A percentile compares a stretch with the other conserved stretches of the same genome.
phyloP scores from a whole-genome alignment of 2,329 filamentous ascomycete genomes.

The Aspergillus hiratsukae region DNA sequence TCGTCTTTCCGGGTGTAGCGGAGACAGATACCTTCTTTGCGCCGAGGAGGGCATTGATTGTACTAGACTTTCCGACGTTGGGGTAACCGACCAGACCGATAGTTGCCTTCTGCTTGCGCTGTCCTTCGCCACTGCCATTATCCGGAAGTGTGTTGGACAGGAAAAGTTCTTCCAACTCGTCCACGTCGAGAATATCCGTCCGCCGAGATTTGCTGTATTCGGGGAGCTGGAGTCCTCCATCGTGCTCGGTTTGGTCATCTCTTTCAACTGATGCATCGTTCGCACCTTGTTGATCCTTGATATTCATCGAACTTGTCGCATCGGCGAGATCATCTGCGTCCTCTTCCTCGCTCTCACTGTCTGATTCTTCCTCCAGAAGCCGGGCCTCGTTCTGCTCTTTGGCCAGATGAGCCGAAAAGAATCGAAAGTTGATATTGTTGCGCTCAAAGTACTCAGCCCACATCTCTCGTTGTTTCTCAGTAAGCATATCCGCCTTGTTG shows the following conservation, averaged over 20 bases:
- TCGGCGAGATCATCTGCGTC: slow-evolving; percentile 21
- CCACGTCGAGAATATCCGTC: slow-evolving; percentile 81
- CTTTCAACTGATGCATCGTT: slow-evolving; percentile 20
- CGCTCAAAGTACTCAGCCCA: slow-evolving; percentile 87
- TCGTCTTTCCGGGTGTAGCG: slow-evolving; percentile 94
- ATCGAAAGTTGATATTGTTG: slow-evolving; percentile 81
- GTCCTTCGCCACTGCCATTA: slow-evolving; percentile 44
- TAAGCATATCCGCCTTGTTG: slow-evolving; percentile 99
- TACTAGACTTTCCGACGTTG: slow-evolving; percentile 98
- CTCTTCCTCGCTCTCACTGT: slow-evolving; percentile 37
- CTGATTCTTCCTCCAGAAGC: slow-evolving; percentile 46
- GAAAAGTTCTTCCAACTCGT: slow-evolving; percentile 88
- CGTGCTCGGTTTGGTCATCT: slow-evolving; percentile 12
- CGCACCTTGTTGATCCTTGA: slow-evolving; percentile 26
- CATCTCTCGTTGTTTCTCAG: slow-evolving; percentile 67
- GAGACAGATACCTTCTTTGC: slow-evolving; percentile 98
- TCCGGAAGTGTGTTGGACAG: slow-evolving; percentile 57
- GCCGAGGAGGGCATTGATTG: slow-evolving; percentile 97
- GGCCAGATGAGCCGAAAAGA: slow-evolving; percentile 91
- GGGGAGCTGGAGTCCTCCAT: slow-evolving; percentile 21
- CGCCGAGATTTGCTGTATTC: slow-evolving; percentile 36
- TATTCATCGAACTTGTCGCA: slow-evolving; percentile 11
- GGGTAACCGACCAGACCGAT: slow-evolving; percentile 96
- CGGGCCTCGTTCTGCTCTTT: slow-evolving; percentile 80
- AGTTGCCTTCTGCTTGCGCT: slow-evolving; percentile 62